Evolutionary conservation across 257 asterid species (phyloP).

Genomic region (Nicotiana attenuata): DNA sequence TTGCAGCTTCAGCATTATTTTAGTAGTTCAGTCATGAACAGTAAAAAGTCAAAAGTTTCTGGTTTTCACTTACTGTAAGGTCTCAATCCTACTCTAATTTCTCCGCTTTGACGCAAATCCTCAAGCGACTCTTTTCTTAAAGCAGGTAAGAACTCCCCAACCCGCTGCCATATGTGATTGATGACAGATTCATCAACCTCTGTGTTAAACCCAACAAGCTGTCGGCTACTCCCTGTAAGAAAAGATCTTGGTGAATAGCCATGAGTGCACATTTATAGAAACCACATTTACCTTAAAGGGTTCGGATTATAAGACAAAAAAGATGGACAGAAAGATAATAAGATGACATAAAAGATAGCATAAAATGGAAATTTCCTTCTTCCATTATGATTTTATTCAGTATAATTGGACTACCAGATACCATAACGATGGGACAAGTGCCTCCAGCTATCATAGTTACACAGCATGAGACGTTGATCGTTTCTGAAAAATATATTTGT

Average conservation of each 20-base stretch:
- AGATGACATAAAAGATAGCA: background rate
- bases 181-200: conserved; percentile 67
- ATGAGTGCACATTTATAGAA: background rate
- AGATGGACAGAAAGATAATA: background rate
- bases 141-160: conserved; percentile 70
- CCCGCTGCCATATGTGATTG: conserved; percentile 75
- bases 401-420: background rate
- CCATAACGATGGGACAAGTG: background rate
- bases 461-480: background rate
- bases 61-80: conserved; percentile 75
- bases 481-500: background rate
- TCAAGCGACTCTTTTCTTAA: conserved; percentile 46
- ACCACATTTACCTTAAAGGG: background rate
- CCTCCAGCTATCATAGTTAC: background rate
- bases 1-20: background rate
- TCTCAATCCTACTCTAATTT: conserved; percentile 88
- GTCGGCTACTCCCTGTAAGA: conserved; percentile 86
- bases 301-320: background rate
- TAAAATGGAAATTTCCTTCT: background rate
- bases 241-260: conserved; percentile 5
- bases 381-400: background rate
- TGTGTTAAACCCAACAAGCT: conserved; percentile 68
- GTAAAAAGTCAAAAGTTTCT: background rate
- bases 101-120: conserved; percentile 55
- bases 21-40: background rate